Evolutionary conservation across 805 yeast species (phyloP).

Genomic region (Wickerhamiella lipophila): DNA sequence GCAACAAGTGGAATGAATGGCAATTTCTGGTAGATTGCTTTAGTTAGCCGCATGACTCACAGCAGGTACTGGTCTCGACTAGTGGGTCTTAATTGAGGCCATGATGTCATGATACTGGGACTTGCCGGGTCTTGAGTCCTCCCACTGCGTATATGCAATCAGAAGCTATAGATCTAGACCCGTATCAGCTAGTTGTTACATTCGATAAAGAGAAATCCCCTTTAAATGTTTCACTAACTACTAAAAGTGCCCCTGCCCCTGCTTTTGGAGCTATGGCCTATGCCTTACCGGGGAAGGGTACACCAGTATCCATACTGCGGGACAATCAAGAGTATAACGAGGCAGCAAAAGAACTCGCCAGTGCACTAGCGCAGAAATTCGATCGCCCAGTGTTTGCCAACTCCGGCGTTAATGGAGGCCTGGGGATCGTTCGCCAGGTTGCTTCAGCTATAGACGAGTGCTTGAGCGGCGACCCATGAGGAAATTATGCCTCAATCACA

Average conservation of each 20-base stretch:
- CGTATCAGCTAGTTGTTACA: not conserved
- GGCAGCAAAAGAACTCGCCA: slow-evolving; percentile 16
- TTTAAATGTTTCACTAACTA: slow-evolving; percentile 14
- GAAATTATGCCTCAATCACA: too few relatives aligned
- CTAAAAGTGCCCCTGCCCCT: slow-evolving; percentile 1
- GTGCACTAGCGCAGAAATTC: slow-evolving; percentile 15
- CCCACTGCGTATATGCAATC: not conserved
- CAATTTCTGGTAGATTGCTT: slow-evolving; percentile 11
- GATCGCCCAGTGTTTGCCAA: slow-evolving; percentile 20
- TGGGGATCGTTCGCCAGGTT: not conserved
- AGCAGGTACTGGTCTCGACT: too few relatives aligned
- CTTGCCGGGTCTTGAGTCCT: not conserved
- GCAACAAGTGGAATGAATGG: slow-evolving; percentile 57
- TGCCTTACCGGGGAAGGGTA: slow-evolving; percentile 13
- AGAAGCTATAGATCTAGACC: slow-evolving; percentile 3
- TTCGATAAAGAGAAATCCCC: slow-evolving; percentile 13
- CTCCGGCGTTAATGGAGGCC: slow-evolving; percentile 13
- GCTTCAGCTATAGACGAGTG: not conserved
- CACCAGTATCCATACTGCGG: slow-evolving; percentile 14
- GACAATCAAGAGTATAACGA: slow-evolving; percentile 16
- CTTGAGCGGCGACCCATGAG: not conserved
- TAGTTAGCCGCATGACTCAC: slow-evolving; percentile 10
- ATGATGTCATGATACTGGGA: too few relatives aligned
- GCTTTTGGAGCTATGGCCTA: slow-evolving; percentile 21
- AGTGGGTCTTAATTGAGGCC: not conserved